Base-by-base conservation (phyloP, 1,284 basidiomycete genomes). In the Chalciporus piperatoides region DNA sequence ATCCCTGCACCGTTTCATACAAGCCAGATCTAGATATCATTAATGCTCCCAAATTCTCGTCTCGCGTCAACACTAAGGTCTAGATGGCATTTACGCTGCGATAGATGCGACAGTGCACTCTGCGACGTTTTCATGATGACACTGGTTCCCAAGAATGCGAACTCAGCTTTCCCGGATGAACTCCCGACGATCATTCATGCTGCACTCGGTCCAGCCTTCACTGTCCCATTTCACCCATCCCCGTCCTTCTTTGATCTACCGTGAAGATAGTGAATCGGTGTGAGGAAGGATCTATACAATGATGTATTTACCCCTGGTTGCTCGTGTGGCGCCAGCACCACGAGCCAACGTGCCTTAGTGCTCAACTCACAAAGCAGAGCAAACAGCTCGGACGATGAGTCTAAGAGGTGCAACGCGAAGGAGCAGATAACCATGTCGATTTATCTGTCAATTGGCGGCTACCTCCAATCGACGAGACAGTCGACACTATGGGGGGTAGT, bases 291-390 rank as follows among this genome's bases (percentile, higher is more conserved):
- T 19, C 4, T 1, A n/a, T 43, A 35, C 19, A 10, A 41, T 33
- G 14, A 24, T 17, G 19, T n/a, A 48, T 59, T 30, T 56, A 84
- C 84, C 68, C 86, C 83, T 15, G 86, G 86, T 58, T 81, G 86
- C 64, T 88, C 87, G 63, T 88, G 85, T 11, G 86, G 86, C 1
- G 84, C 83, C 19, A 86, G 67, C 14, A 88, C 73, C 25, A 86
- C 73, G 10, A 89, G 70, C 84, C 84, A 88, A 30, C 66, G 64
- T 3, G 75, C 74, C 58, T 19, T 81, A 33, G 73, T 77, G 53
- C 80, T 81, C 32, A 88, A 63, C 58, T 83, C 81, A 69, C 77
- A 80, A 12, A 87, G 69, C 11, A 88, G 68, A 9, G 82, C 71
- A 59, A 81, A 88, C 14, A 89, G 69, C 49, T 82, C 79, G 1